phyloP scores from a whole-genome alignment of 2,329 filamentous ascomycete genomes.

The Fusarium sp. region DNA sequence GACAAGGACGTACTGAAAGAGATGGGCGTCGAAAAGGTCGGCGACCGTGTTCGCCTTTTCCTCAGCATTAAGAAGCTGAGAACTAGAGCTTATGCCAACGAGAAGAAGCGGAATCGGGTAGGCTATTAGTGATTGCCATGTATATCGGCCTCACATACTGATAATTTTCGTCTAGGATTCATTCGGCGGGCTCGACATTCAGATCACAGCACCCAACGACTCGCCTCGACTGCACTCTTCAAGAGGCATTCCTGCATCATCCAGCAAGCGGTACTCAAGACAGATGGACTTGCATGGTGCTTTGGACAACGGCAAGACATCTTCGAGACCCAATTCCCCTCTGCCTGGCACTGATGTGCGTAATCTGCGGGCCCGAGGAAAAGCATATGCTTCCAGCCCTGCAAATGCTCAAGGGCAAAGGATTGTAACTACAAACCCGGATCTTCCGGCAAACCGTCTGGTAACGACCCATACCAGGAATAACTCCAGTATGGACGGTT shows the following conservation, averaged over 20 bases:
- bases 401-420: slow-evolving; percentile 35
- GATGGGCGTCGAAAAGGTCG: slow-evolving; percentile 98
- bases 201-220: slow-evolving; percentile 54
- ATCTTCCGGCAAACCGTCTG: slow-evolving; percentile 71
- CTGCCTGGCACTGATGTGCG: slow-evolving; percentile 64
- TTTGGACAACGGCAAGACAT: slow-evolving; percentile 61
- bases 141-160: slow-evolving; percentile 10
- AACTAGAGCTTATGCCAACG: slow-evolving; percentile 79
- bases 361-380: slow-evolving; percentile 63
- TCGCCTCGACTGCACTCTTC: slow-evolving; percentile 69
- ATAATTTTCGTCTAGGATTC: slow-evolving; percentile 71
- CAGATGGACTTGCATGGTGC: slow-evolving; percentile 64
- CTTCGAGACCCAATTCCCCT: slow-evolving; percentile 79
- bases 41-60: slow-evolving; percentile 92
- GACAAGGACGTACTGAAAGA: slow-evolving; percentile 97
- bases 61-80: slow-evolving; percentile 85
- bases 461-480: slow-evolving; percentile 79
- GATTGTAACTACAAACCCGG: slow-evolving; percentile 61
- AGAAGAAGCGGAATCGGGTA: slow-evolving; percentile 88
- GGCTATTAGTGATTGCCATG: slow-evolving; percentile 45
- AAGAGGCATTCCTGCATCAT: slow-evolving; percentile 58
- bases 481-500: slow-evolving; percentile 85
- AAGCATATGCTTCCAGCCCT: slow-evolving; percentile 48
- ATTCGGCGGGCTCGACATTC: slow-evolving; percentile 79
- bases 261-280: slow-evolving; percentile 72